Evolutionary conservation across 2,329 filamentous ascomycete genomes (phyloP), one percentile per base, ranked within the genome.

Genomic region (Aspergillus glaucus): DNA sequence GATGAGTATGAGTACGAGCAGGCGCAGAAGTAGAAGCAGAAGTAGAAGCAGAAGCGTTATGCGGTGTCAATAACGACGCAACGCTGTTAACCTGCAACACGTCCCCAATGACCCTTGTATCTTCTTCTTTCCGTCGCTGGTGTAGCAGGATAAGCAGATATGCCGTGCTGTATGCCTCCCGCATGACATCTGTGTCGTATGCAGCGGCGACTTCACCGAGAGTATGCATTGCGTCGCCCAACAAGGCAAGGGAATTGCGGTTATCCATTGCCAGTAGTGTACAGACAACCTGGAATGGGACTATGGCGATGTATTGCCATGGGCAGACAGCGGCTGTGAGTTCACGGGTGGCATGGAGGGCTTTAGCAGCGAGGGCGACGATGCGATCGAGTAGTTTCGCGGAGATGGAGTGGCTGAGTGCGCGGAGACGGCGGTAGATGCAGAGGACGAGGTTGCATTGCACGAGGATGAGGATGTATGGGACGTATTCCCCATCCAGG

Each of bases 231-330:
- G 78, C 79, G 19, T 78, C 74, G 2, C 66, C 64, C 4, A 82
- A 68, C 48, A 77, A 66, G 0, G 67, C 65, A 0, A 80, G 63
- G 0, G 76, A 76, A 0, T 76, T 67, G 0, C 69, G 68, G 0
- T 69, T 79, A 45, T 82, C 79, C 44, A 82, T 78, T 0, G 76
- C 77, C 1, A 82, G 65, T 4, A 81, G 63, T 0, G 79, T 69
- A 50, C 79, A 81, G 26, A 82, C 70, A 0, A 79, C 73, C 46
- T 82, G 79, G 51, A 82, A 82, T 0, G 79, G 79, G 0, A 82
- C 76, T 44, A 82, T 81, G 24, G 77, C 78, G 42, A 79, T 73
- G 49, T 82, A 79, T 55, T 82, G 80, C 79, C 79, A 83, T 0
- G 79, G 79, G 2, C 69, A 67, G 10, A 68, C 66, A 8, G 64